Evolutionary conservation across 345 rosid species (phyloP).

Genomic region (Ceriops tagal): DNA sequence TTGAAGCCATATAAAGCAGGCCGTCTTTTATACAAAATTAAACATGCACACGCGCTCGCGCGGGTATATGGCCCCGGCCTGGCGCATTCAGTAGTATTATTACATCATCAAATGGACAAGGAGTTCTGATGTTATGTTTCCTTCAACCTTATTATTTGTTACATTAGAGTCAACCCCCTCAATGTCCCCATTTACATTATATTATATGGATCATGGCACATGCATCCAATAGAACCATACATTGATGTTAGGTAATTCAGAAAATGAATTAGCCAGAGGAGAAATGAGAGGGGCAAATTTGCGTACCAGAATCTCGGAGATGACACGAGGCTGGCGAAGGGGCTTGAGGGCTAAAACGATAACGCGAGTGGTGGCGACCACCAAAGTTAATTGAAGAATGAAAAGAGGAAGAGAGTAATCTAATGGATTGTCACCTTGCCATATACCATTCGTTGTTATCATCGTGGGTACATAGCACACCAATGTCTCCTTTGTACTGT

Average conservation of each 20-base stretch:
- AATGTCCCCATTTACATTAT: too few relatives aligned
- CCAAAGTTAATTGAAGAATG: slow-evolving; percentile 72
- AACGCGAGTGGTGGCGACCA: slow-evolving; percentile 63
- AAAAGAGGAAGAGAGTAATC: slow-evolving; percentile 90
- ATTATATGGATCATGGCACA: too few relatives aligned
- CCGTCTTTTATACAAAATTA: too few relatives aligned
- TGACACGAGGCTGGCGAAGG: slow-evolving; percentile 85
- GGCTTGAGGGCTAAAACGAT: slow-evolving; percentile 73
- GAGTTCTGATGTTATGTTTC: too few relatives aligned
- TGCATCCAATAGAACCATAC: neutral
- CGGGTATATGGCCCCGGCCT: too few relatives aligned
- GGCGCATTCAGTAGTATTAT: too few relatives aligned
- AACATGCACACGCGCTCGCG: too few relatives aligned
- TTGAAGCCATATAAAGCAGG: neutral
- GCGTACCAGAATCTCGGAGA: slow-evolving; percentile 77
- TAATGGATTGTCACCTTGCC: slow-evolving; percentile 98
- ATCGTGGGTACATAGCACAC: slow-evolving; percentile 85
- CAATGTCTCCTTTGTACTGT: slow-evolving; percentile 34
- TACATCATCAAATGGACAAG: too few relatives aligned
- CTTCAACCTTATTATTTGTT: too few relatives aligned
- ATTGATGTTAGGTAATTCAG: neutral
- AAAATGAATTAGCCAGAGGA: neutral
- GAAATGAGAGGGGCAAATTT: neutral
- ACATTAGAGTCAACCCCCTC: too few relatives aligned
- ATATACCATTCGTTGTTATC: slow-evolving; percentile 90